Conservation (phyloP, 306 rosid genomes). For the Macrotyloma uniflorum region DNA sequence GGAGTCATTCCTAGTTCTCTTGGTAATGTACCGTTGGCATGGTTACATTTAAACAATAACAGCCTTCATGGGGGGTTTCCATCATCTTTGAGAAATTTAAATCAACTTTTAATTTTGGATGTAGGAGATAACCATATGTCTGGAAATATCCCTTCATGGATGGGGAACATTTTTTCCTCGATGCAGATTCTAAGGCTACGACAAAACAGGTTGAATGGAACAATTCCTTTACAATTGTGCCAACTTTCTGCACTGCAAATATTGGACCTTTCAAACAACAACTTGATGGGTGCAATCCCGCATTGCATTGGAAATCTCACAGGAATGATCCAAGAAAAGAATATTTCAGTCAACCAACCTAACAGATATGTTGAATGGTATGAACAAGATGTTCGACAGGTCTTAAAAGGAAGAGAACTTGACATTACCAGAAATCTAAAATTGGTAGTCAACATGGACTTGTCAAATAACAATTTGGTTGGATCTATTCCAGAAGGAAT, state of each 20-base stretch:
- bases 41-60: slow-evolving; percentile 40
- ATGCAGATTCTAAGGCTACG: slow-evolving; percentile 27
- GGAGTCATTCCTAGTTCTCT: slow-evolving; percentile 26
- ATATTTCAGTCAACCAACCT: neutral
- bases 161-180: neutral
- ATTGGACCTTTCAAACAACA: slow-evolving; percentile 32
- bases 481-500: slow-evolving; percentile 32
- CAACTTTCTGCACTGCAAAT: slow-evolving; percentile 21
- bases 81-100: neutral
- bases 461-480: slow-evolving; percentile 24
- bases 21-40: neutral
- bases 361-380: neutral
- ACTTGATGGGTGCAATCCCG: slow-evolving; percentile 23
- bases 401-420: slow-evolving; percentile 19
- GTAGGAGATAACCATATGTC: slow-evolving; percentile 34
- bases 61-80: slow-evolving; percentile 27
- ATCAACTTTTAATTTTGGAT: slow-evolving; percentile 7
- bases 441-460: slow-evolving; percentile 4
- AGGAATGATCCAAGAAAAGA: neutral
- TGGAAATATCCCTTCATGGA: slow-evolving; percentile 41
- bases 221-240: slow-evolving; percentile 34
- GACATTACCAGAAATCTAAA: neutral
- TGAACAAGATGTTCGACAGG: neutral
- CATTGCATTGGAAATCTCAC: slow-evolving; percentile 25
- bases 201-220: slow-evolving; percentile 10